Evolutionary conservation across 2,329 filamentous ascomycete genomes (phyloP), one percentile per base, ranked within the genome.

Genomic region (Sporothrix humicola): DNA sequence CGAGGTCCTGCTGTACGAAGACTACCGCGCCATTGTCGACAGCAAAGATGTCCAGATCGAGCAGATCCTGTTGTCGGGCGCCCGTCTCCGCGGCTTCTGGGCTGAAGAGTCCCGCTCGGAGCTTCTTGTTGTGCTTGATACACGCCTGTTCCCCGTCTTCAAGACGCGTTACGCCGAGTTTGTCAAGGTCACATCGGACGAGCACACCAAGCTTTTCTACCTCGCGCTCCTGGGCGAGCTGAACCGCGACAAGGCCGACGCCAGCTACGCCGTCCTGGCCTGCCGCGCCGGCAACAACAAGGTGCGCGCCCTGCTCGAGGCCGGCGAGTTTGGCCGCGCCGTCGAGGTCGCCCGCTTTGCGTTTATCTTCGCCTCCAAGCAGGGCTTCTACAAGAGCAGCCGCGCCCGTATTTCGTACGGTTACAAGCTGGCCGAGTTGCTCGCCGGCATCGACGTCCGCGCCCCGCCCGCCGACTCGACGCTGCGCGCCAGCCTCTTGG

Each of bases 381-480:
- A 84, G 71, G 79, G 80, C 31, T 81, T 84, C 54, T 87, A 86
- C 75, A 79, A 81, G 15, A 71, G 66, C 52, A 78, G 79, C 44
- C 74, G 79, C 0, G 77, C 80, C 20, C 82, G 81, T 70, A 82
- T 86, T 69, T 80, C 80, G 20, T 81, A 82, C 70, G 84, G 84
- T 17, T 85, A 86, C 79, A 82, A 82, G 75, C 79, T 87, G 8
- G 84, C 85, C 13, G 81, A 83, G 59, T 78, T 82, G 23, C 79
- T 86, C 65, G 83, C 84, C 2, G 83, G 83, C 26, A 82, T 83
- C 63, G 82, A 82, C 37, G 78, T 81, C 8, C 77, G 79, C 46
- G 78, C 77, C n/a, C 78, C 78, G 23, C 81, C 84, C 63, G 82
- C 84, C 68, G 74, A 78, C 1, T 78, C 81, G 12, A 50, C 52